Conservation (phyloP, 345 rosid species). For the Lagerstroemia speciosa region DNA sequence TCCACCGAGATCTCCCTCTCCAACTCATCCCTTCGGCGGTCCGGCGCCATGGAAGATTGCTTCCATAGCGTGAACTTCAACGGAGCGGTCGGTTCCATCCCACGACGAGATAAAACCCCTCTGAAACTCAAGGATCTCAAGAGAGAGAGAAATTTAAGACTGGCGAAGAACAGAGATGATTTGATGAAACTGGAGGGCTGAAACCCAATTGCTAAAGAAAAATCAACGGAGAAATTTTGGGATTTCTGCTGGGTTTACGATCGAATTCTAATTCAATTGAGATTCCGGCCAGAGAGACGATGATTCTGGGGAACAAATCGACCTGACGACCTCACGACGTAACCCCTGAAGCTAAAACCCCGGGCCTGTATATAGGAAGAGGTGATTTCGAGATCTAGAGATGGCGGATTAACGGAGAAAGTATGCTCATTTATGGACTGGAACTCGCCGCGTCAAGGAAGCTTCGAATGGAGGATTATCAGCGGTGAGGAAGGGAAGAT, state of each 20-base stretch:
- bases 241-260: neutral
- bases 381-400: neutral
- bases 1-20: conserved; percentile 20
- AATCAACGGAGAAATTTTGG: neutral
- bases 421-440: neutral
- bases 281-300: neutral
- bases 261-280: neutral
- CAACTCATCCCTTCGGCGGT: conserved; percentile 26
- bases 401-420: neutral
- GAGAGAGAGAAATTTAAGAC: neutral
- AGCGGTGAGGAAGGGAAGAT: neutral
- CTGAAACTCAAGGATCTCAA: neutral
- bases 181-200: neutral
- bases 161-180: neutral
- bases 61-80: conserved; percentile 43
- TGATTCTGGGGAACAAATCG: neutral
- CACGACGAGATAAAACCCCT: neutral
- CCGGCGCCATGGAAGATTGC: conserved; percentile 80
- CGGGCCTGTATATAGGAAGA: neutral
- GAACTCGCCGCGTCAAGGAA: neutral
- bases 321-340: neutral
- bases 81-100: conserved; percentile 46
- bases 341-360: neutral
- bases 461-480: neutral
- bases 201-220: neutral